Conservation (phyloP, 306 rosid species). For the Dryas alaskensis region DNA sequence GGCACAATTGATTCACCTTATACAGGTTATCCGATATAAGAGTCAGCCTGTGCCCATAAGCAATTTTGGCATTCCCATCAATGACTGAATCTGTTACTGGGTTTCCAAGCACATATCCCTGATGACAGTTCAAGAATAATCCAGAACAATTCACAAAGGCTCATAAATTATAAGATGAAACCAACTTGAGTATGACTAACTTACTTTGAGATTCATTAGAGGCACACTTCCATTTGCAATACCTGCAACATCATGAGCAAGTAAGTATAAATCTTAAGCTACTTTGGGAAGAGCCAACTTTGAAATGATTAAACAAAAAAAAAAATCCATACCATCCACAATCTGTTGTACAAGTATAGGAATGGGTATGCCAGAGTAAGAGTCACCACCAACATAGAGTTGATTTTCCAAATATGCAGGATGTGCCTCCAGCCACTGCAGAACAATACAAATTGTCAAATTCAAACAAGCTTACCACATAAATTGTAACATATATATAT, state of each 20-base stretch:
- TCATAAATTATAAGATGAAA: too few relatives aligned
- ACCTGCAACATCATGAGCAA: slow-evolving; percentile 13
- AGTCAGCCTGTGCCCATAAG: slow-evolving; percentile 8
- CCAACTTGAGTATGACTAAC: not conserved
- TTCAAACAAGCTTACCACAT: not conserved
- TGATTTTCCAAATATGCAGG: slow-evolving; percentile 10
- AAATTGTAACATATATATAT: not conserved
- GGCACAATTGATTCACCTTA: not conserved
- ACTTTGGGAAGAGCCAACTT: too few relatives aligned
- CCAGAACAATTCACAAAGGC: too few relatives aligned
- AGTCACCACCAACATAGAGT: slow-evolving; percentile 26
- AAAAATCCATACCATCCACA: slow-evolving; percentile 3
- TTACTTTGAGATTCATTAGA: not conserved
- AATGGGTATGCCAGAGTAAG: slow-evolving; percentile 19
- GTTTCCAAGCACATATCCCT: slow-evolving; percentile 28
- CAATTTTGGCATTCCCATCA: slow-evolving; percentile 15
- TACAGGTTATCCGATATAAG: slow-evolving; percentile 22
- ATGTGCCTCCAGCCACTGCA: slow-evolving; percentile 24
- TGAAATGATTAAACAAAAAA: too few relatives aligned
- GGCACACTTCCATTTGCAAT: slow-evolving; percentile 11
- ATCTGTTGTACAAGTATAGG: slow-evolving; percentile 16
- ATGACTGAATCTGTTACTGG: slow-evolving; percentile 23
- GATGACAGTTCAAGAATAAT: not conserved
- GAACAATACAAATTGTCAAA: not conserved
- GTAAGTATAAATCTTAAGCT: not conserved